Evolutionary conservation across 2,329 filamentous ascomycete genomes (phyloP), one percentile per base, ranked within the genome.

Genomic region (Claviceps fusiformis): DNA sequence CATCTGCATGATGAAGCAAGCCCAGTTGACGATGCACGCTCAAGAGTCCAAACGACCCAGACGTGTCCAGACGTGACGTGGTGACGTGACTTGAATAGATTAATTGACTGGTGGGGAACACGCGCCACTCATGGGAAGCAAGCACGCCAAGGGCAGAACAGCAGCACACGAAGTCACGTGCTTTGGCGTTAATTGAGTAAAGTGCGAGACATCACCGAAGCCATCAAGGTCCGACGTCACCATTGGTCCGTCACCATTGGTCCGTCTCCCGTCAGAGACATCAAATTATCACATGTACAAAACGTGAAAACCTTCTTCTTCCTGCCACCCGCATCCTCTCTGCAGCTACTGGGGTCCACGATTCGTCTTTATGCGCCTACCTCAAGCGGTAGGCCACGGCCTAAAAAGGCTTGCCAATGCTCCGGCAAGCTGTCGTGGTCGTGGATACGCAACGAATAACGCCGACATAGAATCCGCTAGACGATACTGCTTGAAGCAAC

Each of bases 401-500:
- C 65, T 75, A 55, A 66, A 63, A 59, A 65, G 67, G 67, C 68
- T 72, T 52, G 61, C 60, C 55, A 55, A 55, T 50, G 60, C 61
- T 55, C 60, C 61, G 43, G 55, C 60, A 39, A 58, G 54, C 56
- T 61, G 69, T 50, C 73, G 77, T 54, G 68, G 69, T 50, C 72
- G 77, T 54, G 68, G 67, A 56, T 75, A 77, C 53, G 71, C 74
- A 54, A 78, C 76, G 2, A 73, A 78, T 39, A n/a, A n/a, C n/a
- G 69, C 71, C 31, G 78, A 82, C 45, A 67, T 81, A 51, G 71
- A 72, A 43, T 74, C 76, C 56, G 79, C 79, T 24, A 71, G 78
- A 54, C 68, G 70, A 53, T 81, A 82, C 63, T 82, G 79, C 65
- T 61, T 75, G 31, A 70, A 71, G 55, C 78, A 82, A 63, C 66